Conservation (phyloP, 2,329 filamentous ascomycete genomes). For the Fusarium longipes region DNA sequence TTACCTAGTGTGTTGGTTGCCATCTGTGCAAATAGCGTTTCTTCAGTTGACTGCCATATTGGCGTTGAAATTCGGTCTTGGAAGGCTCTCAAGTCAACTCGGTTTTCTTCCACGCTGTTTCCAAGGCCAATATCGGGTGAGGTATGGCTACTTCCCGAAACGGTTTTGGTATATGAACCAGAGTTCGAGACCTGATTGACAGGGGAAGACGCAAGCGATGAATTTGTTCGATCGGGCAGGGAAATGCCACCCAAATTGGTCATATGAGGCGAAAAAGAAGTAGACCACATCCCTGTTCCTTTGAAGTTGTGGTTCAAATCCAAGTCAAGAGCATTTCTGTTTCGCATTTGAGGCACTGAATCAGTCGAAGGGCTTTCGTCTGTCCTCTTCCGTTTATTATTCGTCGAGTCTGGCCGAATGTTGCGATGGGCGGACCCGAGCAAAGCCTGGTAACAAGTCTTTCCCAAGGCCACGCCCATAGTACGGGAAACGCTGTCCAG, state of each 20-base stretch:
- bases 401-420: slow-evolving; percentile 35
- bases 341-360: not conserved
- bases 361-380: slow-evolving; percentile 45
- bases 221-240: slow-evolving; percentile 50
- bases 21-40: slow-evolving; percentile 47
- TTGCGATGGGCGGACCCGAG: slow-evolving; percentile 51
- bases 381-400: slow-evolving; percentile 51
- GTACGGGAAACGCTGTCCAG: slow-evolving; percentile 1
- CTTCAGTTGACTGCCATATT: slow-evolving; percentile 49
- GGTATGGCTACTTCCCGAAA: slow-evolving; percentile 48
- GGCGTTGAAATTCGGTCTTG: slow-evolving; percentile 49
- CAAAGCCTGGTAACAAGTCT: slow-evolving; percentile 49
- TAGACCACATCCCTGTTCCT: slow-evolving; percentile 14
- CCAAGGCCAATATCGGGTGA: slow-evolving; percentile 50
- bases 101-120: slow-evolving; percentile 53
- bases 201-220: slow-evolving; percentile 50
- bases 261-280: slow-evolving; percentile 19
- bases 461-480: slow-evolving; percentile 19
- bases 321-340: not conserved
- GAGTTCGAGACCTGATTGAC: slow-evolving; percentile 39
- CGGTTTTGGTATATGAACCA: slow-evolving; percentile 35
- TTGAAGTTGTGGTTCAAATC: slow-evolving; percentile 8
- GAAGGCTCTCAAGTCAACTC: slow-evolving; percentile 50
- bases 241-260: slow-evolving; percentile 19
- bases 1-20: slow-evolving; percentile 35